These are phyloP conservation scores for Paxillus ammoniavirescens DNA, from an alignment of 768 basidiomycete species.

Conservation along the genomic window DNA sequence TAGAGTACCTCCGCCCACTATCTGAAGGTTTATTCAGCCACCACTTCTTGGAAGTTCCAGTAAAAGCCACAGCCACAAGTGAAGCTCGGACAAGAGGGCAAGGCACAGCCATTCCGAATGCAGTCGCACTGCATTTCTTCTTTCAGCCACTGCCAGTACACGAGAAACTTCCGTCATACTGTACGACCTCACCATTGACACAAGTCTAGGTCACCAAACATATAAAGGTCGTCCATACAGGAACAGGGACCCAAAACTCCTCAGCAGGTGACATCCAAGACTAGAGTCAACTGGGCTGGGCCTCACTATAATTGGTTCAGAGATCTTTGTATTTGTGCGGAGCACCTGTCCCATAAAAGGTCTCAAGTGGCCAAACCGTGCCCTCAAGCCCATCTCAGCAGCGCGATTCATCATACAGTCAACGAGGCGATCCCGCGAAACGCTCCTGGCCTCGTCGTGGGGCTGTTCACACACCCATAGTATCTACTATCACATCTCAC, in stretches of 20 bases:
- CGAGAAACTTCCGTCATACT: too few species aligned
- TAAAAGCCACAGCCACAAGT: too few species aligned
- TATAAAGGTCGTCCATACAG: neutral
- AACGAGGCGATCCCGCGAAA: too few species aligned
- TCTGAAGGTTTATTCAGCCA: too few species aligned
- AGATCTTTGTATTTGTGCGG: neutral
- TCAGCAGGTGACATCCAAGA: neutral
- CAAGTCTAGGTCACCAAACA: neutral
- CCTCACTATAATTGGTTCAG: neutral
- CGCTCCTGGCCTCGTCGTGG: conserved; percentile 6
- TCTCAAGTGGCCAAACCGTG: neutral
- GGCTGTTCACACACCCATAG: neutral
- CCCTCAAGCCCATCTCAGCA: neutral
- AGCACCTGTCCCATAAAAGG: conserved; percentile 13
- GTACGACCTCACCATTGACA: neutral
- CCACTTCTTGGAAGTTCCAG: too few species aligned
- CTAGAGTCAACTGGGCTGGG: neutral
- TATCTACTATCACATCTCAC: neutral
- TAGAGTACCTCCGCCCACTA: too few species aligned
- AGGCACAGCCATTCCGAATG: neutral
- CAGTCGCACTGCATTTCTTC: too few species aligned
- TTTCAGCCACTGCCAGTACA: too few species aligned
- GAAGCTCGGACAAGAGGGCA: too few species aligned
- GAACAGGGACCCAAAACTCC: neutral
- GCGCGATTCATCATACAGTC: neutral